Percentiles rank a stretch among this genome's conserved stretches.
phyloP scores from a whole-genome alignment of 345 rosid genomes.

The Hirschfeldia incana region DNA sequence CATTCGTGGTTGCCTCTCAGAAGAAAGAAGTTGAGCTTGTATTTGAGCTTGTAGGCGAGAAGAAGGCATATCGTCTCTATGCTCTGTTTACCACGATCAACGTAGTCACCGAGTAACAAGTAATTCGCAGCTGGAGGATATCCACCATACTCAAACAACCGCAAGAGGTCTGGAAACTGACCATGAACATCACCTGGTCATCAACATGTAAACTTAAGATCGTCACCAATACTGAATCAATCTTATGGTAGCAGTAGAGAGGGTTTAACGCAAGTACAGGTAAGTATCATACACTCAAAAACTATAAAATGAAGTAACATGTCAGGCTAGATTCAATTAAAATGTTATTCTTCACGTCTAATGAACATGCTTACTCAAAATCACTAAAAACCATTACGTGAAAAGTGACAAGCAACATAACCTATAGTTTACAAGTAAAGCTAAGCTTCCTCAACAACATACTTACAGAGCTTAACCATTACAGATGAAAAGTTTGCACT shows the following conservation, averaged over 20 bases:
- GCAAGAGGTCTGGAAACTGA: slow-evolving; percentile 28
- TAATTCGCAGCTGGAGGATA: slow-evolving; percentile 20
- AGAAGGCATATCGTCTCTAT: slow-evolving; percentile 62
- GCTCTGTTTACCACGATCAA: slow-evolving; percentile 28
- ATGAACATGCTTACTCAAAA: not conserved
- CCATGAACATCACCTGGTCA: slow-evolving; percentile 24
- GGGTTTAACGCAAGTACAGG: not conserved
- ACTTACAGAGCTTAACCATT: not conserved
- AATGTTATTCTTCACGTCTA: not conserved
- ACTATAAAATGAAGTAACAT: not conserved
- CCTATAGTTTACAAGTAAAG: not conserved
- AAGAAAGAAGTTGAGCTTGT: slow-evolving; percentile 23
- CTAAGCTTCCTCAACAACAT: not conserved
- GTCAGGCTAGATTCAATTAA: not conserved
- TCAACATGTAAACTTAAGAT: not conserved
- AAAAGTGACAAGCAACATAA: too few species aligned
- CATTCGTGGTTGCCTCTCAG: slow-evolving; percentile 70
- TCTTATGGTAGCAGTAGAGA: not conserved
- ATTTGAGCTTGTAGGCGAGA: slow-evolving; percentile 24
- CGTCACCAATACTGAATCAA: not conserved
- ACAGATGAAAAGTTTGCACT: not conserved
- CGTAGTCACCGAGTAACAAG: slow-evolving; percentile 19
- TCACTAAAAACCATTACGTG: slow-evolving; percentile 26
- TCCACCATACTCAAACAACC: slow-evolving; percentile 19
- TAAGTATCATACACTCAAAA: not conserved